phyloP scores from a whole-genome alignment of 1,284 basidiomycete genomes.

The Malassezia sp. region DNA sequence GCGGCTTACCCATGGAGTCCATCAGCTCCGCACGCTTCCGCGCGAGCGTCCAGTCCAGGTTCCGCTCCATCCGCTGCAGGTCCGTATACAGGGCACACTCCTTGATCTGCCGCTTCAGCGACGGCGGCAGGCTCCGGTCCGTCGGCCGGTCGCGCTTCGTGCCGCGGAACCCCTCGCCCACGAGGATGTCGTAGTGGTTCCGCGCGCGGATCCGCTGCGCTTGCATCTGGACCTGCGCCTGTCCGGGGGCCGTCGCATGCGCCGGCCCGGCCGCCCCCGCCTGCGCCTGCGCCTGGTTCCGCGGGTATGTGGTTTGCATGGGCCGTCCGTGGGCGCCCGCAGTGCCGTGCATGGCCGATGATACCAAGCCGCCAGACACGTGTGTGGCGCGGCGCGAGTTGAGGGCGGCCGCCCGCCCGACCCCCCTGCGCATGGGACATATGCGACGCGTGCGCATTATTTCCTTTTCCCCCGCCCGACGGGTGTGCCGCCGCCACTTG shows the following conservation, averaged over 20 bases:
- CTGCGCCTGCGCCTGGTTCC: background rate
- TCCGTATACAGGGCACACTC: slow-evolving; percentile 67
- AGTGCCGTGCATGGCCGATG: too few relatives aligned
- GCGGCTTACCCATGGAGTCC: slow-evolving; percentile 43
- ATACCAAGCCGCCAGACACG: too few relatives aligned
- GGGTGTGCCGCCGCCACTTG: too few relatives aligned
- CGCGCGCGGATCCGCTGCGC: slow-evolving; percentile 28
- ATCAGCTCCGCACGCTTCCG: slow-evolving; percentile 69
- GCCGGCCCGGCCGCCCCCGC: too few relatives aligned
- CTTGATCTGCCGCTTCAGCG: slow-evolving; percentile 52
- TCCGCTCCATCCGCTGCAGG: slow-evolving; percentile 74
- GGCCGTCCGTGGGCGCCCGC: too few relatives aligned
- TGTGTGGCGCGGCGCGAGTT: background rate
- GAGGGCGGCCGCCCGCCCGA: background rate
- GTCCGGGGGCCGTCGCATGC: slow-evolving; percentile 21
- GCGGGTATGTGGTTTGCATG: slow-evolving; percentile 6
- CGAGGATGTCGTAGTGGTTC: slow-evolving; percentile 25
- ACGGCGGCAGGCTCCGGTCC: slow-evolving; percentile 66
- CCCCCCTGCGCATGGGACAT: too few relatives aligned
- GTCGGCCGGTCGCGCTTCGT: slow-evolving; percentile 65
- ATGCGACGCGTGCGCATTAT: too few relatives aligned
- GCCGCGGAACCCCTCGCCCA: slow-evolving; percentile 36
- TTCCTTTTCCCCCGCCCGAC: background rate
- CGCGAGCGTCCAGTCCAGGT: slow-evolving; percentile 87
- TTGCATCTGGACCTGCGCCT: slow-evolving; percentile 28